Evolutionary conservation across 2,329 filamentous ascomycete genomes (phyloP).

Genomic region (Colletotrichum sp.): DNA sequence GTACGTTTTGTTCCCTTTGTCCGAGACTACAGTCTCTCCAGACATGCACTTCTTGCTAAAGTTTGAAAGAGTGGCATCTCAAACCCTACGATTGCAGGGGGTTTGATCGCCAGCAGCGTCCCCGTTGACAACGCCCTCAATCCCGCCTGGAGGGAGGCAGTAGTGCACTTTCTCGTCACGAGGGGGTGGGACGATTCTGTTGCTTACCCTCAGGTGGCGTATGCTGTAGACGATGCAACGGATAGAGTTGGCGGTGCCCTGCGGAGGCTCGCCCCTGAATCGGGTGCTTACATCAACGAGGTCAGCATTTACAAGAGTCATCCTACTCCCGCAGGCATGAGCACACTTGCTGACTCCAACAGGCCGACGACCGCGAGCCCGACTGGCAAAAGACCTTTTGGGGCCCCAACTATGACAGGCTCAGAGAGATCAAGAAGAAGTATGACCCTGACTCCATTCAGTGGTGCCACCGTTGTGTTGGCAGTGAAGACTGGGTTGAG

Average conservation of each 20-base stretch:
- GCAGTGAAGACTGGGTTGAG: background rate
- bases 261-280: background rate
- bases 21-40: background rate
- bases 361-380: background rate
- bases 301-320: background rate
- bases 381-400: conserved; percentile 33
- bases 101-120: background rate
- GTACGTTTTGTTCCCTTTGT: background rate
- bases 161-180: background rate
- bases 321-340: too few species aligned
- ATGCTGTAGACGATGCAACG: background rate
- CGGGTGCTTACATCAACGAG: background rate
- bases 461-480: background rate
- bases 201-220: background rate
- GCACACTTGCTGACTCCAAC: background rate
- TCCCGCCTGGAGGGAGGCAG: background rate
- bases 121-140: background rate
- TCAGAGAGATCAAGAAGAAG: conserved; percentile 31
- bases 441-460: conserved; percentile 27
- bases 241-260: background rate
- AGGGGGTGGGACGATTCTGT: background rate
- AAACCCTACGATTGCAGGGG: background rate
- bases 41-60: background rate
- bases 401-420: conserved; percentile 29
- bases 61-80: background rate